These are phyloP conservation scores for Taiozyma sp. DNA, from an alignment of 1,139 yeast species.

Conservation along the genomic window DNA sequence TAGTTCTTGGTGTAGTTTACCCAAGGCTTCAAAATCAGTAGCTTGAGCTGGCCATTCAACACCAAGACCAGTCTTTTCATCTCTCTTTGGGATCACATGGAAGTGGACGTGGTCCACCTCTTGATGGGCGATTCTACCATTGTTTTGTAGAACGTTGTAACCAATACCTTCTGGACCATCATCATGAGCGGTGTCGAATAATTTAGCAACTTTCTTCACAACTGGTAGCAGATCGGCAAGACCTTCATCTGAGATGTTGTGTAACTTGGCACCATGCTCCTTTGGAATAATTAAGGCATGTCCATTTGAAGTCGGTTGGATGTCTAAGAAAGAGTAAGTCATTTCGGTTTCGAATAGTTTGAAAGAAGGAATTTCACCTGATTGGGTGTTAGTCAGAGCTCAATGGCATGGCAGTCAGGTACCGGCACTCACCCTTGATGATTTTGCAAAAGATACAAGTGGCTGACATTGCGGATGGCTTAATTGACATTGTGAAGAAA, in stretches of 20 bases:
- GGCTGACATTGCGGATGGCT: slow-evolving; percentile 30
- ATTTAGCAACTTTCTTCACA: slow-evolving; percentile 76
- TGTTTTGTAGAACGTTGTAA: slow-evolving; percentile 86
- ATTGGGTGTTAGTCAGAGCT: not conserved
- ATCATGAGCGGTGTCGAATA: slow-evolving; percentile 55
- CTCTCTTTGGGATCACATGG: slow-evolving; percentile 88
- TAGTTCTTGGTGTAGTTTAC: slow-evolving; percentile 58
- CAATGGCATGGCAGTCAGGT: not conserved
- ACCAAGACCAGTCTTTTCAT: slow-evolving; percentile 60
- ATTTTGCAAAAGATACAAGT: slow-evolving; percentile 89
- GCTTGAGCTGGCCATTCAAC: slow-evolving; percentile 92
- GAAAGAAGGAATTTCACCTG: slow-evolving; percentile 85
- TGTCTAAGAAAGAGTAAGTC: slow-evolving; percentile 82
- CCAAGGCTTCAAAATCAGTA: slow-evolving; percentile 66
- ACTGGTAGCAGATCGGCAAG: slow-evolving; percentile 80
- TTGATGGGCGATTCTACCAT: slow-evolving; percentile 92
- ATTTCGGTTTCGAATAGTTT: slow-evolving; percentile 79
- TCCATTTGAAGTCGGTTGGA: slow-evolving; percentile 85
- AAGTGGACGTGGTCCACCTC: slow-evolving; percentile 93
- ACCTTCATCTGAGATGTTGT: slow-evolving; percentile 87
- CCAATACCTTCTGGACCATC: slow-evolving; percentile 71
- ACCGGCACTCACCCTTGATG: slow-evolving; percentile 53
- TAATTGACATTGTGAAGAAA: slow-evolving; percentile 7
- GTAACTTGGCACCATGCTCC: slow-evolving; percentile 86
- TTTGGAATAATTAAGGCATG: slow-evolving; percentile 89